A percentile compares a stretch with the other conserved stretches of the same genome.
phyloP scores from a whole-genome alignment of 306 rosid species.

The Elaeagnus macrophylla region DNA sequence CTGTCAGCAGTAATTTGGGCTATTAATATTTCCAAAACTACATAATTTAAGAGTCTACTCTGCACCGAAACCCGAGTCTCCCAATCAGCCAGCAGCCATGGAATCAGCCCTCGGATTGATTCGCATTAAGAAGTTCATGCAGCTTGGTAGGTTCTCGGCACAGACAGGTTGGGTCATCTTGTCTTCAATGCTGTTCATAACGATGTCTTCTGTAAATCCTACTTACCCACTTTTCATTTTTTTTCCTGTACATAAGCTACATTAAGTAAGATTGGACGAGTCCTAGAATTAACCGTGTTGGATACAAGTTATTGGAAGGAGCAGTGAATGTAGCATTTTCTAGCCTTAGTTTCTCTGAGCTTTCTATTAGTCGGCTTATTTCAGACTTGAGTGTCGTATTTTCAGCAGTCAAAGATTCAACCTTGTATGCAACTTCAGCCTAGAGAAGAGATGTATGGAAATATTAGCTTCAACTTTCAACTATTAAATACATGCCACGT shows the following conservation, averaged over 20 bases:
- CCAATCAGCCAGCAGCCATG: slow-evolving; percentile 68
- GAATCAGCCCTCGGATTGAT: slow-evolving; percentile 83
- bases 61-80: slow-evolving; percentile 18
- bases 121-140: slow-evolving; percentile 75
- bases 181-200: slow-evolving; percentile 36
- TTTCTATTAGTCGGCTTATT: slow-evolving; percentile 47
- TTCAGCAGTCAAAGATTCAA: slow-evolving; percentile 51
- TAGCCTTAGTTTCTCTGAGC: slow-evolving; percentile 54
- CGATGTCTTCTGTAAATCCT: slow-evolving; percentile 46
- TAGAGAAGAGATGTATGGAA: slow-evolving; percentile 19
- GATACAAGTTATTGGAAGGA: neutral
- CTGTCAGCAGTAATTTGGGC: slow-evolving; percentile 84
- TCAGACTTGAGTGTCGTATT: slow-evolving; percentile 58
- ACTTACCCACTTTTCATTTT: slow-evolving; percentile 45
- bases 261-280: neutral
- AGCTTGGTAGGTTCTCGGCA: slow-evolving; percentile 73
- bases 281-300: no score
- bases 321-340: slow-evolving; percentile 48
- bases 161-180: slow-evolving; percentile 50
- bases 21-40: slow-evolving; percentile 94
- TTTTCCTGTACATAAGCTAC: slow-evolving; percentile 45
- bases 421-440: slow-evolving; percentile 81
- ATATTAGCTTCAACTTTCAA: slow-evolving; percentile 10
- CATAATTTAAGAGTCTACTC: slow-evolving; percentile 36
- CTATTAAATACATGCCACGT: neutral